Base-by-base conservation (phyloP, 2,329 filamentous ascomycete genomes). In the Aulographum hederae region DNA sequence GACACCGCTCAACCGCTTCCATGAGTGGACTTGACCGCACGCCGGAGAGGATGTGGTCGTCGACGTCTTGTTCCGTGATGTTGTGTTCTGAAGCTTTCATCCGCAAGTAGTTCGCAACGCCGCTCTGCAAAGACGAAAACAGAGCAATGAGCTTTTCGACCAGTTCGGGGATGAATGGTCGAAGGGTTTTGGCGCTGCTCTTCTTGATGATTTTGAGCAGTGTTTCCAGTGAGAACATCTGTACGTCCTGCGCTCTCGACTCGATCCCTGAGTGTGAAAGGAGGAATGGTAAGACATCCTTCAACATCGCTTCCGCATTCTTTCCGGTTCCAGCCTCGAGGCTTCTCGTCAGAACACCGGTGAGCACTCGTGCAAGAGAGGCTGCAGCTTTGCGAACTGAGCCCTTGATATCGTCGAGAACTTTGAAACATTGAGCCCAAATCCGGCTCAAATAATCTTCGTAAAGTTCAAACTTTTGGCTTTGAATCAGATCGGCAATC, bases 391-490 rank as follows among this genome's bases (percentile, higher is more conserved):
- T 64, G 32, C 89, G 69, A 4, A 98, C 89, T 1, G 78, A 84
- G 5, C 77, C 78, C 50, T 98, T 98, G 51, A 95, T 91, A 50
- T 98, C 89, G 50, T 98, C 89, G 4, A 95, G 62, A 0, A 98
- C 84, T 46, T 82, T 91, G 52, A 95, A 78, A 1, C 82, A 78
- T 18, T 78, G 71, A 8, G 68, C 69, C 77, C 89, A 94, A 30
- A 95, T 82, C 14, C 82, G 69, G 33, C 75, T 68, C 31, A 95
- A 77, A 46, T 89, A 85, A 35, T 72, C 71, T 42, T 86, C 80
- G 44, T 94, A 95, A 52, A 76, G 60, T 6, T 60, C 55, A 17
- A 63, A 47, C 21, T 74, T 70, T 18, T 79, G 68, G 0, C 85
- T 85, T 41, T 89, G 79, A 5, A 95, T 68, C 1, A 98, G 63